Conservation (phyloP, 1,284 basidiomycete species). For the Pulveroboletus sp. region DNA sequence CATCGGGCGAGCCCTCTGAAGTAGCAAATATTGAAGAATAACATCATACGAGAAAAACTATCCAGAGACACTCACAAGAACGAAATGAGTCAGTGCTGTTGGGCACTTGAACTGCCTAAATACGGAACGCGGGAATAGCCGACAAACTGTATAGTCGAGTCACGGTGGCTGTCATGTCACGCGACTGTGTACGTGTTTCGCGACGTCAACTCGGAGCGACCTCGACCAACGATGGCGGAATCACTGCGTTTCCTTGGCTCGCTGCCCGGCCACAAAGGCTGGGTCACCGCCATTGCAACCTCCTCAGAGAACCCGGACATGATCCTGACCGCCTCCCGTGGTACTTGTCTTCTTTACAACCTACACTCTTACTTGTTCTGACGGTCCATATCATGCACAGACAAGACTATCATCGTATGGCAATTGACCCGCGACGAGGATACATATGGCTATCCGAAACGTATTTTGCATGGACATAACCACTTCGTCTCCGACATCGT, state of each 20-base stretch:
- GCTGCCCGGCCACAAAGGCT: constrained; percentile 93
- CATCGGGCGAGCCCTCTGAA: constrained; percentile 76
- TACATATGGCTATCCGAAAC: constrained; percentile 93
- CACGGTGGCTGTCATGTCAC: constrained; percentile 66
- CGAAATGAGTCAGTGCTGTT: too few species aligned
- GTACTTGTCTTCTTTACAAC: constrained; percentile 50
- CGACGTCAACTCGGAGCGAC: constrained; percentile 39
- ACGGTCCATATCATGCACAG: constrained; percentile 64
- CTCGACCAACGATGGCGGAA: constrained; percentile 68
- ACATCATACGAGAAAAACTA: constrained; percentile 45
- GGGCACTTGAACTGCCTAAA: too few species aligned
- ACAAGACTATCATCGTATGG: constrained; percentile 99
- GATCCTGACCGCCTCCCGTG: constrained; percentile 95
- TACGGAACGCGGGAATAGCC: constrained; percentile 40
- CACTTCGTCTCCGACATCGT: constrained; percentile 99
- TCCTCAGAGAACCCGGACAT: constrained; percentile 96
- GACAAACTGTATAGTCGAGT: constrained; percentile 47
- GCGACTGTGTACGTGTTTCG: constrained; percentile 17
- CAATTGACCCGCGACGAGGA: constrained; percentile 95
- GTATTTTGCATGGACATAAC: constrained; percentile 98
- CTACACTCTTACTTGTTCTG: constrained; percentile 25
- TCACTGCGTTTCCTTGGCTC: constrained; percentile 91
- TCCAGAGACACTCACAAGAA: constrained; percentile 24
- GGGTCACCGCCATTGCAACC: constrained; percentile 96
- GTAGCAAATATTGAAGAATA: constrained; percentile 76